Percentiles rank a stretch among this genome's conserved stretches.
These are phyloP conservation scores for Inga leiocalycina DNA, from an alignment of 306 rosid species.

Conservation along the genomic window DNA sequence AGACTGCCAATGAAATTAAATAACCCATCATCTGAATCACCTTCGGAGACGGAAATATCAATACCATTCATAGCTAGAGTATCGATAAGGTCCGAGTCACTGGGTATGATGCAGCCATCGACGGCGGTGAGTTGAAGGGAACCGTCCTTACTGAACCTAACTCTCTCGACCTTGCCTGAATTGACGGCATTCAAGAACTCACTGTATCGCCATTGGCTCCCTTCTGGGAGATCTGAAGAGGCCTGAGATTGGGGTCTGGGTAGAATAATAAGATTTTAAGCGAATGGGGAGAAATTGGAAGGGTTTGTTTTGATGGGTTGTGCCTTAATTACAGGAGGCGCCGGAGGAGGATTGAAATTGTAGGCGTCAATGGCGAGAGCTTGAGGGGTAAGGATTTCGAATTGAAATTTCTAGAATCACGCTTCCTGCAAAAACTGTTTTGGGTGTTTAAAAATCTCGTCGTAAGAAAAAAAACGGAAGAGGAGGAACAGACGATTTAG, in stretches of 20 bases:
- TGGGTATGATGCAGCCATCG: constrained; percentile 93
- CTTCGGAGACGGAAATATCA: constrained; percentile 89
- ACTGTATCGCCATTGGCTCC: constrained; percentile 92
- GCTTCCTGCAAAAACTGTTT: constrained; percentile 28
- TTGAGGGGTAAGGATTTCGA: constrained; percentile 55
- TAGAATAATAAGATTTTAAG: constrained; percentile 67
- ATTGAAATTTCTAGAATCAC: constrained; percentile 33
- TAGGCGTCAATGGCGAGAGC: constrained; percentile 72
- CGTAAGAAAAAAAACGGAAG: constrained; percentile 39
- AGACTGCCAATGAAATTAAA: constrained; percentile 77
- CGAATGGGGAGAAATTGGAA: constrained; percentile 67
- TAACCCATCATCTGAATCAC: constrained; percentile 73
- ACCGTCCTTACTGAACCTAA: constrained; percentile 89
- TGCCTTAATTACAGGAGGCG: constrained; percentile 60
- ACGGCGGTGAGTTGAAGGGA: constrained; percentile 87
- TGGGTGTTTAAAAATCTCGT: constrained; percentile 38
- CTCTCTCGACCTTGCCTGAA: constrained; percentile 92
- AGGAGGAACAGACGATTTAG: constrained; percentile 38
- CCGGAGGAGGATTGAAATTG: constrained; percentile 41
- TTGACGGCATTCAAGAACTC: constrained; percentile 92
- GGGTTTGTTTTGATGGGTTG: constrained; percentile 46
- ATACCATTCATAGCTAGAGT: constrained; percentile 87
- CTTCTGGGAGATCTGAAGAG: too few species aligned
- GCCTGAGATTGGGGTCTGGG: constrained; percentile 33
- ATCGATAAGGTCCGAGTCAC: constrained; percentile 95